Evolutionary conservation across 2,329 filamentous ascomycete species (phyloP), one percentile per base, ranked within the genome.

Genomic region (Calonectria pteridis): DNA sequence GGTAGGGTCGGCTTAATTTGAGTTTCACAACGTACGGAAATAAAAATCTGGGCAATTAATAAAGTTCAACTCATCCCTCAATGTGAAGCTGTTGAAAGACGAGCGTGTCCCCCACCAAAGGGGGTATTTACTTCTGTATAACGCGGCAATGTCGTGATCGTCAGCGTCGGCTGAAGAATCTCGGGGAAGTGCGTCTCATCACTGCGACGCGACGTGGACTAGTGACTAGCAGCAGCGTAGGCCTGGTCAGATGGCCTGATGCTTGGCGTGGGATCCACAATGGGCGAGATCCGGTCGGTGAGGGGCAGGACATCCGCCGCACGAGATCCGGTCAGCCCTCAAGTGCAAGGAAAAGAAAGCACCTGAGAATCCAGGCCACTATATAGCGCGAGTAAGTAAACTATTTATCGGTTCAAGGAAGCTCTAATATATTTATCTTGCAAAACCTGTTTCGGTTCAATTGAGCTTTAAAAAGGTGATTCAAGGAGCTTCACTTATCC

Each of bases 111-210:
- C n/a, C n/a, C n/a, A n/a, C n/a, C n/a, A n/a, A n/a, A n/a, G n/a
- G n/a, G n/a, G n/a, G n/a, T n/a, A n/a, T n/a, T n/a, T n/a, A n/a
- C n/a, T n/a, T n/a, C n/a, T n/a, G n/a, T n/a, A 20, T 9, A 20
- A 20, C 14, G 33, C 43, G 18, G 18, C 69, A 26, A 77, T 77
- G 72, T 76, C 76, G 76, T 75, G 74, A 76, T 77, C 40, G 74
- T 69, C 65, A 69, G 76, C 69, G 64, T 76, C 37, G 40, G 33
- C 59, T 77, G 76, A 75, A 69, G 66, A 71, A 75, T 68, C 46
- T 40, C 29, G 66, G 53, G 66, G 66, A 49, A 50, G 43, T 16
- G 29, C 37, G 40, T 11, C 40, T 59, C 29, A 14, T 20, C 26
- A 20, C 13, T 31, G n/a, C 18, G 20, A 43, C 53, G 16, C 23